Percentiles rank a stretch among this genome's conserved stretches.
Conservation (phyloP, 2,329 filamentous ascomycete species). For the Trichoderma lentiforme region DNA sequence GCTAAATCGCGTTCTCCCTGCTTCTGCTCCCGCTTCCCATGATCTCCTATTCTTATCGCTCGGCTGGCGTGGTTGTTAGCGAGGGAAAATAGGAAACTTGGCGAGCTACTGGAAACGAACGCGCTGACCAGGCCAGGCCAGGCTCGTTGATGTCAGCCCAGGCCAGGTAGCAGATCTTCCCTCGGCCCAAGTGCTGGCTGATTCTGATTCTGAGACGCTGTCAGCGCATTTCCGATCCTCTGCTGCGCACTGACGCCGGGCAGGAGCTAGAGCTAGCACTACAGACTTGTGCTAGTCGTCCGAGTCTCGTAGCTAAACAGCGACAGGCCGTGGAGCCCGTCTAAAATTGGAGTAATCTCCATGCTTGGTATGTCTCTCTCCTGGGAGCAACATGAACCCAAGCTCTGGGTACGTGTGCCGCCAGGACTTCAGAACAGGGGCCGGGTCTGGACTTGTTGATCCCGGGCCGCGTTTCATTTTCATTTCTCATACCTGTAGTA, state of each 20-base stretch:
- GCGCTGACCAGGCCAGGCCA: not conserved
- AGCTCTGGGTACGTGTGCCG: not conserved
- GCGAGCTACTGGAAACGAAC: not conserved
- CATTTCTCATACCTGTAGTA: not conserved
- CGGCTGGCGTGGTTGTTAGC: not conserved
- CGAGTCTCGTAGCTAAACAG: not conserved
- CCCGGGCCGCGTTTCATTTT: constrained; percentile 12
- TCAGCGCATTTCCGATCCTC: constrained; percentile 14
- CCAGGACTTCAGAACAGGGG: not conserved
- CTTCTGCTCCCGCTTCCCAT: not conserved
- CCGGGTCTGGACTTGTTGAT: not conserved
- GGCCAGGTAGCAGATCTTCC: constrained; percentile 8
- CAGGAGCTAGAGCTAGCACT: not conserved
- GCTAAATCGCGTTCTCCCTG: constrained; percentile 3
- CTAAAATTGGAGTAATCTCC: constrained; percentile 19
- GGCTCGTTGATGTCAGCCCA: constrained; percentile 1
- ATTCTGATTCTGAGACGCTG: constrained; percentile 12
- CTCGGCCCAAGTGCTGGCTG: constrained; percentile 3
- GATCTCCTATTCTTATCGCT: constrained; percentile 17
- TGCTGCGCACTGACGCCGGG: not conserved
- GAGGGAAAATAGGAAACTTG: not conserved
- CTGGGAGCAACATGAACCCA: not conserved
- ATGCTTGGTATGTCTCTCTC: not conserved
- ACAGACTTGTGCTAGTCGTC: not conserved
- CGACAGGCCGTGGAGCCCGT: constrained; percentile 7